Base-by-base conservation (phyloP, 495 filamentous ascomycete genomes). In the Thozetella sp. region DNA sequence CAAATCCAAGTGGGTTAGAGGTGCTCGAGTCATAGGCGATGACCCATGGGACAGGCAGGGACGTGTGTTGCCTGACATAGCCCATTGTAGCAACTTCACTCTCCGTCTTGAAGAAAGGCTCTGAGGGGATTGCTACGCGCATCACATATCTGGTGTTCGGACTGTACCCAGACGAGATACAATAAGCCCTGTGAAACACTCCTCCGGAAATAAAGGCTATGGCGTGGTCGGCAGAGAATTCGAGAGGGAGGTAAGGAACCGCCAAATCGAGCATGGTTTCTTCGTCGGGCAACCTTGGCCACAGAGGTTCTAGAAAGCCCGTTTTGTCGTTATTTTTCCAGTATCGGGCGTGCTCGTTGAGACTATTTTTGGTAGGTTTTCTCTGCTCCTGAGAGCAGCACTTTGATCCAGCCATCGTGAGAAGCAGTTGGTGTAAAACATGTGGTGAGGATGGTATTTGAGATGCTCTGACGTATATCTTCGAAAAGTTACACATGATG, bases 41-140 rank as follows among this genome's bases (percentile, higher is more conserved):
- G 20, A 82, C 68, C 11, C 62, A 55, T 2, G 82, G 74, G 2
- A 80, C 67, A 15, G 79, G 81, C 10, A 83, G 69, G 0, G 56
- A 58, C 17, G 81, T 79, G 52, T 63, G 56, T 12, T 57, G 53
- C 6, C 63, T 63, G n/a, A 83, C 55, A 58, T 67, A 80, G 3
- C 68, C 65, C 40, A 80, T 67, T 2, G 82, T 85, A 9, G 80
- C 76, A 3, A 82, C 81, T 63, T 85, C 81, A 63, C 78, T 79
- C 25, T 65, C 65, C 2, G 67, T 75, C 60, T 83, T 83, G 58
- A 67, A 70, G 40, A 60, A 62, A 9, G 82, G 80, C 34, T 81
- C 68, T 23, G 83, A 72, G 2, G 77, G 82, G 15, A 82, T 63
- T 0, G 73, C 64, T 11, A 81, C 65, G 0, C 80, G 76, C 37